Base-by-base conservation (phyloP, 2,329 filamentous ascomycete genomes). In the Penicillium sclerotigenum region DNA sequence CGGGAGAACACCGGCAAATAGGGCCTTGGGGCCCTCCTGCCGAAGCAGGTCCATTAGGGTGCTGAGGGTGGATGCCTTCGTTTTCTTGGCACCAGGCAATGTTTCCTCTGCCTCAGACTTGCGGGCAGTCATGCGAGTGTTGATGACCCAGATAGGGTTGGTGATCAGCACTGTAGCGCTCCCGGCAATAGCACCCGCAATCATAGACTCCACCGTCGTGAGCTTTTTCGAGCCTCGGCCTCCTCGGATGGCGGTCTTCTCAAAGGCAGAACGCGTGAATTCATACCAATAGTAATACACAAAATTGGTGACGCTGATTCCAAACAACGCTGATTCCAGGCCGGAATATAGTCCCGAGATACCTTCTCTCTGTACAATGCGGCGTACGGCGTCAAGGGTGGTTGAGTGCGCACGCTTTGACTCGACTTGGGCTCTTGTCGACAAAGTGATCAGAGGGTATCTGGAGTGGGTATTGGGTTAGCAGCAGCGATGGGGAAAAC, bases 221-320 rank as follows among this genome's bases (percentile, higher is more conserved):
- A 99, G 87, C 73, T 91, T 92, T 77, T 85, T 88, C 59, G 83
- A 86, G 55, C 86, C 83, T 61, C 90, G 86, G 33, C 89, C 89
- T 52, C 89, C 81, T 67, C 85, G 87, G 56, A 82, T 74, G 43
- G 91, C 91, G 10, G 91, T 89, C 62, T 82, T 78, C 62, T 79
- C 91, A 78, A 97, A 97, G 72, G 88, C 88, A 48, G 88, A 83
- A 57, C 92, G 87, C 60, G 91, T 94, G 90, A 91, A 99, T 79
- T 99, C 94, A 77, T 97, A 99, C 93, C 85, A 99, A 82, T 97
- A 99, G 80, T 99, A 99, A 82, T 99, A 99, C 46, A 99, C 93
- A 73, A 99, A 99, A 81, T 99, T 99, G 68, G 94, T 99, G 66
- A 99, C 87, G 75, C 89, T 94, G 80, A 99, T 97, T 73, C 94